Evolutionary conservation across 352 stramenopile species (phyloP), one percentile per base, ranked within the genome.

Genomic region (Pilasporangium apinafurcum): DNA sequence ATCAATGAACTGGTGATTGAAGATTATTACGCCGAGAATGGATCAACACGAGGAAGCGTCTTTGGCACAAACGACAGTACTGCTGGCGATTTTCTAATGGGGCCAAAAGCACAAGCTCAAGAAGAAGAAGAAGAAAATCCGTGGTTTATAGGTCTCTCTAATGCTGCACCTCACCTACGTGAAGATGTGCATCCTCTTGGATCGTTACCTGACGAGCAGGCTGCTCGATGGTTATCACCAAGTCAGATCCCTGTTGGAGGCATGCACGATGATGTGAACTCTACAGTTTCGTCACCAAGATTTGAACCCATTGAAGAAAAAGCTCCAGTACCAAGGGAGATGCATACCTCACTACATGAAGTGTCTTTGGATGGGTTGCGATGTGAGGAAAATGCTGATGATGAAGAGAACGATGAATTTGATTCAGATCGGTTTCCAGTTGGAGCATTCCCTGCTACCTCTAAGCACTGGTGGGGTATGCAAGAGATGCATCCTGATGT

Each of bases 1-100:
- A 90, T 91, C 46, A 91, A 87, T 31, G 80, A 91, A 48, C 61
- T 94, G 4, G 65, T 94, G 9, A 94, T 94, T 24, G 83, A 94
- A 48, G 68, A 94, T 22, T 94, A 92, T 35, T 94, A 91, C 41
- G 62, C 65, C 3, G 48, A 76, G 0, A 77, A 53, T 21, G 38
- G 56, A 21, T 40, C 41, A 22, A n/a, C n/a, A n/a, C n/a, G n/a
- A n/a, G n/a, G n/a, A n/a, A 36, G 62, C 10, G 46, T 54, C 9
- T 31, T 28, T 16, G 7, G 48, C 18, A 43, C 16, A 25, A 12
- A 17, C 8, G 41, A 60, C 8, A 56, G 59, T 26, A 50, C 59
- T 21, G 65, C 72, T 29, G 69, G 74, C 3, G 62, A 60, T 3
- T 87, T 87, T 22, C 53, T 90, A 39, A 77, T 87, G 65, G 62